These are phyloP conservation scores for Protea cynaroides DNA, from an alignment of 164 flowering plant genomes.

Conservation along the genomic window DNA sequence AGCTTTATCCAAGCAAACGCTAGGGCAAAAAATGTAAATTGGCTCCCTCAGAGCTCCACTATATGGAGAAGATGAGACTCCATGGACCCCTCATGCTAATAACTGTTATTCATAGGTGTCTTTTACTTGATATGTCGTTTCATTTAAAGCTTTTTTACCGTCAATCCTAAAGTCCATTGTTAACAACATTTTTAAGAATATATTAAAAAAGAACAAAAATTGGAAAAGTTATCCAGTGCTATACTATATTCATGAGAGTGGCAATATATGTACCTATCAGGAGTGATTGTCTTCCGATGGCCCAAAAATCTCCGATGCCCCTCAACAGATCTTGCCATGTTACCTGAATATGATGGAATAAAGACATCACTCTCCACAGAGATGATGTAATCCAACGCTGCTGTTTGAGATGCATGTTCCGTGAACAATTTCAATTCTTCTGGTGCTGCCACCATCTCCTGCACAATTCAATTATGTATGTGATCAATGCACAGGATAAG, in stretches of 20 bases:
- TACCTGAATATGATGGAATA: slow-evolving; percentile 84
- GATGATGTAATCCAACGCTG: slow-evolving; percentile 88
- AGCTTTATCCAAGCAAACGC: no score
- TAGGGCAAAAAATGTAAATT: no score
- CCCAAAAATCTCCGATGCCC: slow-evolving; percentile 95
- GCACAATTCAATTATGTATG: slow-evolving; percentile 19
- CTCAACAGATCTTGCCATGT: slow-evolving; percentile 98
- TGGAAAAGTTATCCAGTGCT: neutral
- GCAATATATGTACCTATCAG: slow-evolving; percentile 62
- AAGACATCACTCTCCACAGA: slow-evolving; percentile 90
- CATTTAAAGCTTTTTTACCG: no score
- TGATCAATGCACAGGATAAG: neutral
- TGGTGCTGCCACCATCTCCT: slow-evolving; percentile 72
- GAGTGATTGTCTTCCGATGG: slow-evolving; percentile 73
- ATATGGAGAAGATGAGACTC: no score
- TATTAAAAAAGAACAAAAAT: no score
- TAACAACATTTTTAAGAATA: no score
- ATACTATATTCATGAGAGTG: neutral
- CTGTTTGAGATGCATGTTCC: slow-evolving; percentile 84
- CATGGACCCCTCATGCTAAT: no score
- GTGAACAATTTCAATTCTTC: slow-evolving; percentile 57
- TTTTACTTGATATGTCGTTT: no score
- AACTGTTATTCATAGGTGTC: no score
- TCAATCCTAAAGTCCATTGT: no score
- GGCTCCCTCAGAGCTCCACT: no score